These are phyloP conservation scores for Saccharomyces hybrid DNA, from an alignment of 1,139 yeast genomes.

Conservation along the genomic window DNA sequence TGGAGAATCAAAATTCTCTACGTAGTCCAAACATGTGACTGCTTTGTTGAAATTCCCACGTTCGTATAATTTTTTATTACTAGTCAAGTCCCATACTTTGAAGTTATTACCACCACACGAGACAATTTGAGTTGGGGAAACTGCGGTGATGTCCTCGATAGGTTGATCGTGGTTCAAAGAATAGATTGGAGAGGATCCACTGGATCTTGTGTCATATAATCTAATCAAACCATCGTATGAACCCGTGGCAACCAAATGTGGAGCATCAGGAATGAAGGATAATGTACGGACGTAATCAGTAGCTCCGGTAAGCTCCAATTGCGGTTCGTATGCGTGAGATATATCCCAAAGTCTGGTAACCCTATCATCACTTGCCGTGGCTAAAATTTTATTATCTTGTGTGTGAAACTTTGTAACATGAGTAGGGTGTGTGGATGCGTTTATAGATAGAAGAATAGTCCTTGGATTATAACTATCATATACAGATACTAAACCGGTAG, in stretches of 20 bases:
- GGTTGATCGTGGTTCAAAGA: conserved; percentile 53
- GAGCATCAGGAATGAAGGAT: conserved; percentile 53
- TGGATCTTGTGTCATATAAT: conserved; percentile 77
- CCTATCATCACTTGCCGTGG: conserved; percentile 90
- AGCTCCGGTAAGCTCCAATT: conserved; percentile 66
- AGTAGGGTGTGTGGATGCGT: conserved; percentile 79
- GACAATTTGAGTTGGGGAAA: conserved; percentile 71
- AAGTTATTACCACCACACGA: conserved; percentile 84
- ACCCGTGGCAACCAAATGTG: conserved; percentile 78
- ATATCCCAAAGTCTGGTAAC: conserved; percentile 83
- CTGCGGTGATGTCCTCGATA: conserved; percentile 78
- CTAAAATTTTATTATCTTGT: conserved; percentile 53
- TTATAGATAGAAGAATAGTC: conserved; percentile 67
- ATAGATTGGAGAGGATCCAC: conserved; percentile 39
- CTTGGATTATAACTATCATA: conserved; percentile 77
- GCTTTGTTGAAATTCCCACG: conserved; percentile 77
- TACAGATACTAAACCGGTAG: conserved; percentile 74
- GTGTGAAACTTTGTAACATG: conserved; percentile 85
- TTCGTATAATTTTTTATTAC: conserved; percentile 38
- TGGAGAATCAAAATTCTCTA: conserved; percentile 39
- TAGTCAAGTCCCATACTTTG: conserved; percentile 89
- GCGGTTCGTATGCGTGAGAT: conserved; percentile 61
- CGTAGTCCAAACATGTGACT: conserved; percentile 70
- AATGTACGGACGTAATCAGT: conserved; percentile 85
- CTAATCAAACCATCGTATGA: conserved; percentile 87